phyloP scores from a whole-genome alignment of 768 basidiomycete genomes.

The Nidularia pulvinata region DNA sequence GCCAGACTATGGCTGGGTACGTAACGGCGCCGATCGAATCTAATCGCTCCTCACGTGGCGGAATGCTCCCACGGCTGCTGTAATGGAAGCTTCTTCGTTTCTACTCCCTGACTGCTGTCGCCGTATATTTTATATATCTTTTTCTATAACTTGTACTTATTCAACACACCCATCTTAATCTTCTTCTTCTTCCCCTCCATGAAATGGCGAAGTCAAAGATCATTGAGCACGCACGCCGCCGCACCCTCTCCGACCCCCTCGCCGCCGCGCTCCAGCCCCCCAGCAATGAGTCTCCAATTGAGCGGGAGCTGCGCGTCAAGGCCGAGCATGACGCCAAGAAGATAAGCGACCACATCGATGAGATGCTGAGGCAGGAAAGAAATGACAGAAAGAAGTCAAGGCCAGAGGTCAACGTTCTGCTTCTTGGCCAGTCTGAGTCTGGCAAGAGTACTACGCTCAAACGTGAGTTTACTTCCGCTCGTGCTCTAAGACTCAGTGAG shows the following conservation, averaged over 20 bases:
- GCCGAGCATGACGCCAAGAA: constrained; percentile 73
- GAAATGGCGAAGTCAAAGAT: constrained; percentile 37
- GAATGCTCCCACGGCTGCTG: constrained; percentile 8
- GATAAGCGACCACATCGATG: constrained; percentile 78
- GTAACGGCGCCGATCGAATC: no score
- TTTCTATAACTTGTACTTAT: constrained; percentile 4
- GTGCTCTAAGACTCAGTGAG: neutral
- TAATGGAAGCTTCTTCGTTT: constrained; percentile 16
- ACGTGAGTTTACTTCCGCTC: constrained; percentile 53
- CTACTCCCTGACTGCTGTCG: constrained; percentile 12
- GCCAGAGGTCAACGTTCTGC: constrained; percentile 71
- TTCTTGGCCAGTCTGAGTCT: constrained; percentile 89
- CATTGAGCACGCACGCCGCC: constrained; percentile 25
- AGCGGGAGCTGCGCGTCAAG: constrained; percentile 64
- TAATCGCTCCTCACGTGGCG: constrained; percentile 15
- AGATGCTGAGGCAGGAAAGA: constrained; percentile 68
- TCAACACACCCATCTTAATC: constrained; percentile 12
- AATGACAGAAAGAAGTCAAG: constrained; percentile 58
- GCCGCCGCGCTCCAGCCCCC: constrained; percentile 69
- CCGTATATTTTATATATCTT: constrained; percentile 10
- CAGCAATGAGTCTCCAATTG: constrained; percentile 64
- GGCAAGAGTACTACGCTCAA: constrained; percentile 89
- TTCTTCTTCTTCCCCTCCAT: constrained; percentile 16
- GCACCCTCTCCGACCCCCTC: constrained; percentile 69
- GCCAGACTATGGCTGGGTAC: no score